These are phyloP conservation scores for Phaseolus coccineus DNA, from an alignment of 331 rosid genomes.

Conservation along the genomic window DNA sequence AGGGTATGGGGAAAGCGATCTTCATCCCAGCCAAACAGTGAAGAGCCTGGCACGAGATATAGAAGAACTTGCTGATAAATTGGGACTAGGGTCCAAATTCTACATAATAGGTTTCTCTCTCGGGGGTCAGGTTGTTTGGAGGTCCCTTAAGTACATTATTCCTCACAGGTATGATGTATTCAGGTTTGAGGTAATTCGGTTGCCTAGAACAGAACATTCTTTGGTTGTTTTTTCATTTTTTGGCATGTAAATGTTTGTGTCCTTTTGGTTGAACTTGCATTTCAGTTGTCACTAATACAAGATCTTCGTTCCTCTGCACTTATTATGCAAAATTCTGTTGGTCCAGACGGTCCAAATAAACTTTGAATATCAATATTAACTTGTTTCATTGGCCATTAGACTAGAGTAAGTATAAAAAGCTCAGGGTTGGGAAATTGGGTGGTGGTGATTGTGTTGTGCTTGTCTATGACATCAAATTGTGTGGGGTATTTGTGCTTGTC, in stretches of 20 bases:
- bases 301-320: background rate
- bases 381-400: background rate
- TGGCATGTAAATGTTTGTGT: background rate
- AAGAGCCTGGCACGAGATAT: conserved; percentile 74
- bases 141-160: conserved; percentile 74
- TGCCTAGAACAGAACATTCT: background rate
- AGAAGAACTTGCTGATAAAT: conserved; percentile 80
- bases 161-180: conserved; percentile 64
- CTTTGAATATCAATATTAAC: background rate
- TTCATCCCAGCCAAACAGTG: conserved; percentile 52
- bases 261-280: background rate
- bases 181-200: background rate
- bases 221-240: background rate
- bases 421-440: background rate
- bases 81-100: conserved; percentile 76
- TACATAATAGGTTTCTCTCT: conserved; percentile 71
- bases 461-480: no score
- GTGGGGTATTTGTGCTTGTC: no score
- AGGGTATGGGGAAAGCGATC: conserved; percentile 70
- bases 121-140: conserved; percentile 73
- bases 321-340: background rate
- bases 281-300: background rate
- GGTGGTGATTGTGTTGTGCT: background rate
- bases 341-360: background rate
- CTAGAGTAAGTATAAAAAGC: background rate